Evolutionary conservation across 805 yeast genomes (phyloP).

Genomic region (Candida khao-thaluensis): DNA sequence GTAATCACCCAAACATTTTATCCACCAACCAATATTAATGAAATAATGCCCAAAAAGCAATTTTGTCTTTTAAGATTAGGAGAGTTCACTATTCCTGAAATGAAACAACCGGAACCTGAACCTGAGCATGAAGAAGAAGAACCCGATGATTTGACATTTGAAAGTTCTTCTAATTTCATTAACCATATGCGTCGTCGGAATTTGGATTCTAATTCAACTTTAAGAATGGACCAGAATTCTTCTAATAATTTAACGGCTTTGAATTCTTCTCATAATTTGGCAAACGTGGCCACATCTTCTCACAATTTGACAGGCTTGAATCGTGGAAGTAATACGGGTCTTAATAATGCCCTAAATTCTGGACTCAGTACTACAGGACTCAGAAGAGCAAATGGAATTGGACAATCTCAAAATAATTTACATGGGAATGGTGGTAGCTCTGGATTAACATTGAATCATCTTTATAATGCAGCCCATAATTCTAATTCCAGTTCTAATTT

Average conservation of each 20-base stretch:
- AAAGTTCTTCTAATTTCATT: slow-evolving; percentile 4
- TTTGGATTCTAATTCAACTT: slow-evolving; percentile 2
- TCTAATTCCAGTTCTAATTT: slow-evolving; percentile 2
- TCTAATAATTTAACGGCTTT: background rate
- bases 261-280: background rate
- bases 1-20: slow-evolving; percentile 40
- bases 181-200: slow-evolving; percentile 3
- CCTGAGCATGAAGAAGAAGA: background rate
- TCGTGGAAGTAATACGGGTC: background rate
- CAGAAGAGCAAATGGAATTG: slow-evolving; percentile 1
- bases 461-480: slow-evolving; percentile 2
- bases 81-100: slow-evolving; percentile 37
- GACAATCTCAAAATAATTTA: slow-evolving; percentile 3
- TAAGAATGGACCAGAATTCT: slow-evolving; percentile 2
- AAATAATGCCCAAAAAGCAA: slow-evolving; percentile 52
- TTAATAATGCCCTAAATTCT: background rate
- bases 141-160: slow-evolving; percentile 1
- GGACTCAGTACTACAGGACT: background rate
- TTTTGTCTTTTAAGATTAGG: slow-evolving; percentile 54
- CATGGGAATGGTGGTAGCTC: background rate
- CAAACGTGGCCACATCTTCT: background rate
- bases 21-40: slow-evolving; percentile 58
- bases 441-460: slow-evolving; percentile 3
- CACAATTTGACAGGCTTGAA: background rate
- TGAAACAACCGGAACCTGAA: slow-evolving; percentile 5